Evolutionary conservation across 176 grass and related monocot genomes (phyloP).

Genomic region (Typha latifolia): DNA sequence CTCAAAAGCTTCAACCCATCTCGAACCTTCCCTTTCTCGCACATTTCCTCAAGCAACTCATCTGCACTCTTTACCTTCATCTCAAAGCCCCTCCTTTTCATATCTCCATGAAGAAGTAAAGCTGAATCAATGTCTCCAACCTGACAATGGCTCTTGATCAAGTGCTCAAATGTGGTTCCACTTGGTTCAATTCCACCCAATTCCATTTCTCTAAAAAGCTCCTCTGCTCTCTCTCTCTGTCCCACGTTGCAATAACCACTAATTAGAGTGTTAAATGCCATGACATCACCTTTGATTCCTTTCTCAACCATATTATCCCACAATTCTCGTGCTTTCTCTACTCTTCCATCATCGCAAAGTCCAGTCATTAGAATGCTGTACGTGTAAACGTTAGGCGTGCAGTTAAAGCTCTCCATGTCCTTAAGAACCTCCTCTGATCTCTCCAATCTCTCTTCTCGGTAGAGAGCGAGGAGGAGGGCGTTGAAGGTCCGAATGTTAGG

Average conservation of each 20-base stretch:
- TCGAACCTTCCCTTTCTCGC: conserved; percentile 26
- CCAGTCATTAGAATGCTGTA: conserved; percentile 43
- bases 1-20: conserved; percentile 42
- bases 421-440: conserved; percentile 15
- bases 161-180: conserved; percentile 37
- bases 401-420: conserved; percentile 38
- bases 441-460: conserved; percentile 24
- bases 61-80: conserved; percentile 26
- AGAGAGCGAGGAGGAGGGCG: conserved; percentile 42
- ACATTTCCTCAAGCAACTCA: conserved; percentile 37
- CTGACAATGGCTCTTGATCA: conserved; percentile 44
- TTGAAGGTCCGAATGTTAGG: conserved; percentile 30
- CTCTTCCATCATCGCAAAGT: conserved; percentile 20
- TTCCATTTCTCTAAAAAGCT: no score
- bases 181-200: conserved; percentile 27
- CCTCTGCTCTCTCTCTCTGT: conserved; percentile 11
- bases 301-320: conserved; percentile 43
- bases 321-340: conserved; percentile 19
- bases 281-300: conserved; percentile 31
- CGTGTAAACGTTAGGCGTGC: conserved; percentile 31
- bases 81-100: conserved; percentile 47
- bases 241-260: conserved; percentile 31
- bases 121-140: conserved; percentile 16
- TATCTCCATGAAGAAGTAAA: conserved; percentile 45
- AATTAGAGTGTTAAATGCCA: conserved; percentile 50